Percentiles rank a stretch among this genome's conserved stretches.
phyloP scores from a whole-genome alignment of 2,329 filamentous ascomycete genomes.

The Microascus cirrosus region DNA sequence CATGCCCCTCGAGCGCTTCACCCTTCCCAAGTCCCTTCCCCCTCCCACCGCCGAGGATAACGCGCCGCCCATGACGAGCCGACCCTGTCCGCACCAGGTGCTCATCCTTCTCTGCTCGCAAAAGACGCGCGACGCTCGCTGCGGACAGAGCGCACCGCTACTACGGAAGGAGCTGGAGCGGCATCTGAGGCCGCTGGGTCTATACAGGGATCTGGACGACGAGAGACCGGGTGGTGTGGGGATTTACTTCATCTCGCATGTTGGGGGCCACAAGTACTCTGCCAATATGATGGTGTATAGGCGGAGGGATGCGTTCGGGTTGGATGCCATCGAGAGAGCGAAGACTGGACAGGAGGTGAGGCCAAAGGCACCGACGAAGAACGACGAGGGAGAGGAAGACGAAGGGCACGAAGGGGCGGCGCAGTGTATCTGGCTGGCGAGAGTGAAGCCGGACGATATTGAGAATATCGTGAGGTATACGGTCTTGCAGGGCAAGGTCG shows the following conservation, averaged over 20 bases:
- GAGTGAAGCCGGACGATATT: slow-evolving; percentile 78
- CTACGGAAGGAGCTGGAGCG: slow-evolving; percentile 82
- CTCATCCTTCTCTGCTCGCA: slow-evolving; percentile 92
- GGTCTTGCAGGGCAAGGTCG: slow-evolving; percentile 82
- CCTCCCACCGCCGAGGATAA: slow-evolving; percentile 18
- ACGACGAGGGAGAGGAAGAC: slow-evolving; percentile 22
- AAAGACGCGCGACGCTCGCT: slow-evolving; percentile 85
- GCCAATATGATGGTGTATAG: slow-evolving; percentile 93
- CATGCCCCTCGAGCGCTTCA: slow-evolving; percentile 39
- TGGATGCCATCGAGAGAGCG: slow-evolving; percentile 30
- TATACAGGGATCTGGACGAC: slow-evolving; percentile 82
- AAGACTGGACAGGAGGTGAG: slow-evolving; percentile 18
- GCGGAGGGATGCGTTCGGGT: slow-evolving; percentile 43
- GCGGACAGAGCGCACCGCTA: slow-evolving; percentile 85
- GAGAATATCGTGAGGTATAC: slow-evolving; percentile 88
- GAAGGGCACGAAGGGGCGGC: slow-evolving; percentile 48
- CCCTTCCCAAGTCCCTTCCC: slow-evolving; percentile 23
- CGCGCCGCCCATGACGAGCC: slow-evolving; percentile 24
- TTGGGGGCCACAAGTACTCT: slow-evolving; percentile 92
- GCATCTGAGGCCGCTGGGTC: slow-evolving; percentile 70
- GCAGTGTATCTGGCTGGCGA: slow-evolving; percentile 87
- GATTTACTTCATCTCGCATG: slow-evolving; percentile 93
- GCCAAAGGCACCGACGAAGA: neutral
- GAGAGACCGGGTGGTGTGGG: slow-evolving; percentile 84
- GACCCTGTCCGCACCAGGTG: slow-evolving; percentile 68